A percentile compares a stretch with the other conserved stretches of the same genome.
Conservation (phyloP, 371 early-diverging fungal genomes). For the Sporodiniella umbellata region DNA sequence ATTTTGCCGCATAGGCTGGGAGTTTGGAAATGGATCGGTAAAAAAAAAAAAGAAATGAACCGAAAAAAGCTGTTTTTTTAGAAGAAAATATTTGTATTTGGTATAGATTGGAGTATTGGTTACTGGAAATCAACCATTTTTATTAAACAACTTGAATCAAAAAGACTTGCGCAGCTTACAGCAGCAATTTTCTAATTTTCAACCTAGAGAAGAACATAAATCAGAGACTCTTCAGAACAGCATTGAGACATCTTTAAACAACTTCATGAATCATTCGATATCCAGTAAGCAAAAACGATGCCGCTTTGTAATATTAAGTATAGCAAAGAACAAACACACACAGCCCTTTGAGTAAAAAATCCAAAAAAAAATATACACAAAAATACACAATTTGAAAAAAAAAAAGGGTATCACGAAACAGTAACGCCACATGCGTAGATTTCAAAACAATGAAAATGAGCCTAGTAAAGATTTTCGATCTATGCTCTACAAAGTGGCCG, state of each 20-base stretch:
- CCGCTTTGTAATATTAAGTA: conserved; percentile 13
- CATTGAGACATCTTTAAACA: conserved; percentile 6
- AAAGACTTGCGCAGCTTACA: conserved; percentile 7
- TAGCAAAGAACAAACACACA: conserved; percentile 11
- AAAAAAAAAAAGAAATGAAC: conserved; percentile 1
- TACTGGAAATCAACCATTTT: conserved; percentile 8
- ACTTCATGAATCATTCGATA: background rate
- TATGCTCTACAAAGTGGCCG: conserved; percentile 10
- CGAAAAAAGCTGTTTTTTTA: too few species aligned
- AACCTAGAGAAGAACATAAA: conserved; percentile 13
- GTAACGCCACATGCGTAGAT: conserved; percentile 3
- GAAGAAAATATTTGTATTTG: too few species aligned
- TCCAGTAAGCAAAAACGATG: conserved; percentile 6
- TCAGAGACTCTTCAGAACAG: conserved; percentile 12
- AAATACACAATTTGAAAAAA: too few species aligned
- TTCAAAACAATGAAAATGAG: conserved; percentile 23
- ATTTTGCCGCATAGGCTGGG: conserved; percentile 35
- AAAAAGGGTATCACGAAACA: too few species aligned
- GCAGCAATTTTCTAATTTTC: conserved; percentile 15
- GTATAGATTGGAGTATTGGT: conserved; percentile 18
- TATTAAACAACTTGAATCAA: conserved; percentile 6
- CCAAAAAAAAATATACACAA: background rate
- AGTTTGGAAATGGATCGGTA: conserved; percentile 9
- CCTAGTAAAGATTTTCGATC: conserved; percentile 9
- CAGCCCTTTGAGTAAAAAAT: conserved; percentile 15